phyloP scores from a whole-genome alignment of 225 moss, liverwort and hornwort species.

The Pseudoscleropodium purum region DNA sequence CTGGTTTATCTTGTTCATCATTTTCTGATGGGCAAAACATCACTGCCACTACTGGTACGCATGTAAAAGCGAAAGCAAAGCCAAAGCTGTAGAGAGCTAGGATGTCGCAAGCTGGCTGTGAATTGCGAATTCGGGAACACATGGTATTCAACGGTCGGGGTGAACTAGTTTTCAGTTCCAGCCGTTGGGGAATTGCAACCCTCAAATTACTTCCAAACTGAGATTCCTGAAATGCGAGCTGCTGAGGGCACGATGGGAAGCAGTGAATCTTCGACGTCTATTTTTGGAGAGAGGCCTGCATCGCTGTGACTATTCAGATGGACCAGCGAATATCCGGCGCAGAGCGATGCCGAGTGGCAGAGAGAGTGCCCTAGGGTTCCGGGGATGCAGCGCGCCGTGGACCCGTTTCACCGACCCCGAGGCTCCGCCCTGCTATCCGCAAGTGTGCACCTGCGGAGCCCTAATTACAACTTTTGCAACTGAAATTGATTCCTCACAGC shows the following conservation, averaged over 20 bases:
- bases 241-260: background rate
- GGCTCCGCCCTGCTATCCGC: background rate
- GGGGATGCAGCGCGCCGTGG: constrained; percentile 4
- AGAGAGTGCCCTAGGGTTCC: background rate
- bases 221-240: background rate
- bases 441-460: background rate
- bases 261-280: background rate
- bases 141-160: background rate
- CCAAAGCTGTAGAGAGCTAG: background rate
- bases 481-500: background rate
- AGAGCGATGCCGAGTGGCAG: background rate
- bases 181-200: background rate
- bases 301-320: background rate
- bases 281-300: background rate
- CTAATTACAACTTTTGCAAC: background rate
- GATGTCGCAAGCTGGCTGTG: background rate
- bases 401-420: background rate
- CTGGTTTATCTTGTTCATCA: background rate
- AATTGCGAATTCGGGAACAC: background rate
- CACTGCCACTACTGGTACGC: too few species aligned
- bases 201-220: background rate
- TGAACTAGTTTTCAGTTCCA: background rate
- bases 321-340: background rate
- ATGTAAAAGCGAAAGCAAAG: background rate
- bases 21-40: background rate